Evolutionary conservation across 73 alveolate species (phyloP).

Genomic region (Loxodes magnus): DNA sequence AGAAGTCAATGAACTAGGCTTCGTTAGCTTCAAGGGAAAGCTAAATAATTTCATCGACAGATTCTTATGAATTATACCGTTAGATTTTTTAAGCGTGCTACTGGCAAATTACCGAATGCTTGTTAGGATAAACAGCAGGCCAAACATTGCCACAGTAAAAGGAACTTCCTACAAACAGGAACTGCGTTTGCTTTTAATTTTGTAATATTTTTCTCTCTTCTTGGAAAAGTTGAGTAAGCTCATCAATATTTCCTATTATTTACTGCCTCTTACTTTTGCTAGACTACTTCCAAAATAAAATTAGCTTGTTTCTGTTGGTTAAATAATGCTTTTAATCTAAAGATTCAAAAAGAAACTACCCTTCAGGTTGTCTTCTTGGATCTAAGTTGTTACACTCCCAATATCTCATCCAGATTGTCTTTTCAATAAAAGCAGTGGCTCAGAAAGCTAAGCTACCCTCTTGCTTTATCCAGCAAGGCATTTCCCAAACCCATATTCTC

Average conservation of each 20-base stretch:
- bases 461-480: slow-evolving; percentile 3
- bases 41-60: neutral
- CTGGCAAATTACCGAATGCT: neutral
- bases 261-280: neutral
- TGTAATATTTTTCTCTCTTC: neutral
- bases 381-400: slow-evolving; percentile 1
- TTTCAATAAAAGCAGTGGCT: slow-evolving; percentile 11
- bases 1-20: slow-evolving; percentile 5
- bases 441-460: neutral
- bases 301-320: neutral
- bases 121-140: neutral
- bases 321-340: neutral
- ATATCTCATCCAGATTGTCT: slow-evolving; percentile 9
- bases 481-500: slow-evolving; percentile 8
- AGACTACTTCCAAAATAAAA: neutral
- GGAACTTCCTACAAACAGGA: neutral
- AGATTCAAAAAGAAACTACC: neutral
- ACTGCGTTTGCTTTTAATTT: neutral
- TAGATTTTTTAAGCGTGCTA: neutral
- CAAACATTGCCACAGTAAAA: neutral
- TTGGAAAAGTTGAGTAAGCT: neutral
- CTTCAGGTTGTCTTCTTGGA: slow-evolving; percentile 3
- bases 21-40: neutral
- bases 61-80: neutral
- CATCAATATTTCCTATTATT: neutral